phyloP scores from a whole-genome alignment of 441 rosid species.

The Pelargonium myrrhifolium region DNA sequence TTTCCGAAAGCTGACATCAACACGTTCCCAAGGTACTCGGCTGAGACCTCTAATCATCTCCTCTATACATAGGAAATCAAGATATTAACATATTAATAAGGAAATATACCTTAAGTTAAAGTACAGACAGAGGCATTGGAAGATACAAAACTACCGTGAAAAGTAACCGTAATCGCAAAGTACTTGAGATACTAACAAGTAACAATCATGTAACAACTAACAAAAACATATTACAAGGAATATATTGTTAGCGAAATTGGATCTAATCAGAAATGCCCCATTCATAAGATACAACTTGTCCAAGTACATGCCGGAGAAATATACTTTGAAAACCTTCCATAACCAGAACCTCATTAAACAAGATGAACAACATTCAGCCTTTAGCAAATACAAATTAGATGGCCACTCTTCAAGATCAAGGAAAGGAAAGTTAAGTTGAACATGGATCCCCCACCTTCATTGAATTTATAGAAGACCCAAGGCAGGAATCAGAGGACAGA shows the following conservation, averaged over 20 bases:
- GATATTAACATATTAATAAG: conserved; percentile 1
- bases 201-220: not conserved
- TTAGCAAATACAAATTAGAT: not conserved
- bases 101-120: not conserved
- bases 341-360: not conserved
- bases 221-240: not conserved
- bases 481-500: not conserved
- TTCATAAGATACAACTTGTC: not conserved
- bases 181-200: not conserved
- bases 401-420: not conserved
- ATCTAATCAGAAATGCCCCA: not conserved
- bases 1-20: conserved; percentile 82
- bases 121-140: not conserved
- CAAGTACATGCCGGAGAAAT: not conserved
- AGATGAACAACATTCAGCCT: not conserved
- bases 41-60: conserved; percentile 74
- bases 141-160: not conserved
- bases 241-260: conserved; percentile 1
- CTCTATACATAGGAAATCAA: conserved; percentile 37
- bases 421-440: not conserved
- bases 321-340: not conserved
- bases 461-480: not conserved
- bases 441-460: conserved; percentile 2
- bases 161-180: not conserved
- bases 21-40: conserved; percentile 82